Percentiles rank a stretch among this genome's conserved stretches.
phyloP scores from a whole-genome alignment of 805 yeast species.

The Monosporozyma solicola region DNA sequence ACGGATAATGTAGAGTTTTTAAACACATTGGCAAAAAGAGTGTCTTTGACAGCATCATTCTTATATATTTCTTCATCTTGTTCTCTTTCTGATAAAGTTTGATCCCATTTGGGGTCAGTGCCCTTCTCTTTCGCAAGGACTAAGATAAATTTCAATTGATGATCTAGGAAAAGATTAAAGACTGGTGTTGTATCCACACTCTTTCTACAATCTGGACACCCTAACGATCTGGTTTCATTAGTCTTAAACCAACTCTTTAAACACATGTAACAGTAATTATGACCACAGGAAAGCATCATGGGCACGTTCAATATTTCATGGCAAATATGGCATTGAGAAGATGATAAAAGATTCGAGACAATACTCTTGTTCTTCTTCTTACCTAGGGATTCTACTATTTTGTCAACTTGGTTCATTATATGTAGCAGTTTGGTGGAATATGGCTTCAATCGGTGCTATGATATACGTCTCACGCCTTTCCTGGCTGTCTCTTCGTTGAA shows the following conservation, averaged over 20 bases:
- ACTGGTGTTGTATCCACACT: conserved; percentile 42
- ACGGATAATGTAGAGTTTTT: conserved; percentile 41
- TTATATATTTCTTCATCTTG: conserved; percentile 10
- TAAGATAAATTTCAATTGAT: conserved; percentile 35
- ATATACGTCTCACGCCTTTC: background rate
- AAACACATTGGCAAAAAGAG: conserved; percentile 44
- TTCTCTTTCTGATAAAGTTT: conserved; percentile 15
- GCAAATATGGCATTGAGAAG: conserved; percentile 50
- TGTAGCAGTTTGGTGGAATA: background rate
- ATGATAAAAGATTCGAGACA: conserved; percentile 19
- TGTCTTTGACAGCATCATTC: conserved; percentile 21
- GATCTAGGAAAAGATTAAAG: conserved; percentile 44
- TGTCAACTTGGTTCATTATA: conserved; percentile 2
- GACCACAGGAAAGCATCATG: conserved; percentile 58
- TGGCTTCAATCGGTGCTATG: background rate
- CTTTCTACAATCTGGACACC: conserved; percentile 64
- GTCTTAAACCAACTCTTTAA: conserved; percentile 51
- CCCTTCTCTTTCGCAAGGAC: conserved; percentile 19
- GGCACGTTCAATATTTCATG: conserved; percentile 63
- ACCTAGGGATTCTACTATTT: conserved; percentile 2
- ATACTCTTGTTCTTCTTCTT: conserved; percentile 11
- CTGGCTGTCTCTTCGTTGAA: background rate
- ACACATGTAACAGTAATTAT: conserved; percentile 63
- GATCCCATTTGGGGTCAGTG: conserved; percentile 11
- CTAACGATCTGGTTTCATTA: conserved; percentile 33